Evolutionary conservation across 2,329 filamentous ascomycete species (phyloP), one percentile per base, ranked within the genome.

Genomic region (Aureobasidium sp.): DNA sequence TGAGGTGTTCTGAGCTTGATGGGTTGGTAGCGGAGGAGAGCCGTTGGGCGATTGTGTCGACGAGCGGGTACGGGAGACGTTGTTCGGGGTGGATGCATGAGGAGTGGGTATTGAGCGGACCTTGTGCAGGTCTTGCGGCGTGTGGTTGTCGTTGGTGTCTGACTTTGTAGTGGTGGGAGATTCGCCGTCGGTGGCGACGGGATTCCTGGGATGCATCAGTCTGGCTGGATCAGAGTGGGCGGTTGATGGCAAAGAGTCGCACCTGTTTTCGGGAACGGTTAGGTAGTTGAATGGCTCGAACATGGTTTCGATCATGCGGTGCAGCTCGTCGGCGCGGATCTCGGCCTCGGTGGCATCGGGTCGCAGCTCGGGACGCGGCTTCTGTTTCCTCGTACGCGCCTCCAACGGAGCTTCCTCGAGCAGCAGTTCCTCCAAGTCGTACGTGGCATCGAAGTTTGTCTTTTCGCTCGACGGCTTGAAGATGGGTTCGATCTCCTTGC

Each of bases 401-500:
- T 99, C 94, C 5, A 99, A 77, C 0, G 94, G 94, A 13, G 94
- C 94, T 72, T 99, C 94, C 74, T 99, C 94, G 46, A 99, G 75
- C 1, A 99, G 76, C 21, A 99, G 74, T 73, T 99, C 94, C 71
- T 99, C 94, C 54, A 99, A 77, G 73, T 99, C 94, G 71, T 99
- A 97, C 0, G 94, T 99, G 4, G 94, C 94, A 74, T 99, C 94
- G 66, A 99, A 99, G 72, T 99, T 99, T 3, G 94, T 97, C 81
- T 99, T 99, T 51, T 97, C 94, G 60, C 90, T 92, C 0, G 93
- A 96, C 0, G 94, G 94, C 21, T 88, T 83, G 71, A 99, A 99
- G 3, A 97, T 85, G 0, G 94, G 94, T 67, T 92, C 87, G 46
- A 97, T 86, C 69, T 91, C 85, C 72, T 96, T 97, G 64, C 84